phyloP scores from a whole-genome alignment of 2,329 filamentous ascomycete species.

The Fusarium sp. region DNA sequence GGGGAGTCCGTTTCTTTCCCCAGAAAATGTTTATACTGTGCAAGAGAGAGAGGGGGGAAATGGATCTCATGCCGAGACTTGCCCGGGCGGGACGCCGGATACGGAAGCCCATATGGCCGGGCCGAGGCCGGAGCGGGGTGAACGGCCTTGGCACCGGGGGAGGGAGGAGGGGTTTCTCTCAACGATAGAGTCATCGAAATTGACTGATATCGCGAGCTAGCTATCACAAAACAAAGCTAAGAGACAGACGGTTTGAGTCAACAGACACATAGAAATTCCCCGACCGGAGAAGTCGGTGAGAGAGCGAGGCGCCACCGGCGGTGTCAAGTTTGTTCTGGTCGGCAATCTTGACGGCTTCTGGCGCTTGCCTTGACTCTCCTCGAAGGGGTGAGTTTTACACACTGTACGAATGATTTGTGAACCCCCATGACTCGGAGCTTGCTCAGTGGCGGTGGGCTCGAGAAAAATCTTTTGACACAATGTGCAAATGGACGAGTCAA shows the following conservation, averaged over 20 bases:
- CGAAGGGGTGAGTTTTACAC: constrained; percentile 15
- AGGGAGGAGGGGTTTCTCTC: constrained; percentile 9
- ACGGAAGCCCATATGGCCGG: constrained; percentile 32
- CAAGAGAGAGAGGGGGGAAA: constrained; percentile 10
- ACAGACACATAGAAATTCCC: constrained; percentile 19
- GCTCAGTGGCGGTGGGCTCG: constrained; percentile 35
- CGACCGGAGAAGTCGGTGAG: constrained; percentile 10
- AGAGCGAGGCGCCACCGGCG: constrained; percentile 5
- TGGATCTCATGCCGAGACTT: not conserved
- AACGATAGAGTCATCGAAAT: constrained; percentile 7
- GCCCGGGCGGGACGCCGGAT: constrained; percentile 25
- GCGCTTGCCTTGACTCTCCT: constrained; percentile 23
- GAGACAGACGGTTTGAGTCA: not conserved
- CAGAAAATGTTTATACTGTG: constrained; percentile 33
- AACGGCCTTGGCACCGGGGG: constrained; percentile 24
- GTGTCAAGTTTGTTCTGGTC: constrained; percentile 24
- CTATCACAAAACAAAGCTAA: not conserved
- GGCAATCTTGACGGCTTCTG: constrained; percentile 19
- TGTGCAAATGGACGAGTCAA: constrained; percentile 1
- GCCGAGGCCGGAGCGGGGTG: constrained; percentile 39
- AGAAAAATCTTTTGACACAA: not conserved
- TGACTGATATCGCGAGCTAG: not conserved
- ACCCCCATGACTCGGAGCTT: constrained; percentile 26
- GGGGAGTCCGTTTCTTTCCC: constrained; percentile 12
- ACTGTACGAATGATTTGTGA: constrained; percentile 26